A percentile compares a stretch with the other conserved stretches of the same genome.
Conservation (phyloP, 169 alveolate species). For the Neospora caninum region DNA sequence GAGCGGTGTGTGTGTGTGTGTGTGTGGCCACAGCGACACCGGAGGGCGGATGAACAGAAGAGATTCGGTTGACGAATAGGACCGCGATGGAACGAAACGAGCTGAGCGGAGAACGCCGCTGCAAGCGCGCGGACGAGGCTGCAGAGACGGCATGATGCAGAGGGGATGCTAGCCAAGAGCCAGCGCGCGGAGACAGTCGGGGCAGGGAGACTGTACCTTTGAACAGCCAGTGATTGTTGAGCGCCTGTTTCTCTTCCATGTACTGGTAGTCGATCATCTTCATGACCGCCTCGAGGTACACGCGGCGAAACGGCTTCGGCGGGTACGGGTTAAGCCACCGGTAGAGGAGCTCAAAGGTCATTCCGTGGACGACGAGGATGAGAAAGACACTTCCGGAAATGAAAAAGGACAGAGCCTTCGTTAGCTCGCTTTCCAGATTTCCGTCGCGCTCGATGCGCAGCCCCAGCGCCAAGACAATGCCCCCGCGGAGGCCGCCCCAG, state of each 20-base stretch:
- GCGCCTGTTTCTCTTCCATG: constrained; percentile 73
- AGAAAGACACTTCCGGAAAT: constrained; percentile 90
- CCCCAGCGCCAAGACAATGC: constrained; percentile 90
- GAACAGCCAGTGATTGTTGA: constrained; percentile 85
- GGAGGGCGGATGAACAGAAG: too few species aligned
- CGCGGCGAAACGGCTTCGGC: constrained; percentile 87
- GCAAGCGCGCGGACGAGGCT: background rate
- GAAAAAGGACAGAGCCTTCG: constrained; percentile 87
- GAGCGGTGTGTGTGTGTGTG: too few species aligned
- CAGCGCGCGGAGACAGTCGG: too few species aligned
- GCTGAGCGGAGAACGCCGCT: background rate
- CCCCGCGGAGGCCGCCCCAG: constrained; percentile 95
- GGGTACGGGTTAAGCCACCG: constrained; percentile 85
- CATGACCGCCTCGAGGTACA: constrained; percentile 86
- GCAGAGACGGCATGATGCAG: too few species aligned
- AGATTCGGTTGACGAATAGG: too few species aligned
- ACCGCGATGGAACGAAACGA: background rate
- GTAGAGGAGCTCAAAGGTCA: constrained; percentile 87
- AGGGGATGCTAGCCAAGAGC: too few species aligned
- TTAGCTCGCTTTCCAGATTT: constrained; percentile 76
- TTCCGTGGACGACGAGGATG: constrained; percentile 89
- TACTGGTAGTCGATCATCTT: constrained; percentile 84
- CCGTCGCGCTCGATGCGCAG: constrained; percentile 88
- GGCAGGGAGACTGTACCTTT: constrained; percentile 50
- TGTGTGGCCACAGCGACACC: too few species aligned